Conservation (phyloP, 2,329 filamentous ascomycete genomes). For the Dryadomyces sulphureus region DNA sequence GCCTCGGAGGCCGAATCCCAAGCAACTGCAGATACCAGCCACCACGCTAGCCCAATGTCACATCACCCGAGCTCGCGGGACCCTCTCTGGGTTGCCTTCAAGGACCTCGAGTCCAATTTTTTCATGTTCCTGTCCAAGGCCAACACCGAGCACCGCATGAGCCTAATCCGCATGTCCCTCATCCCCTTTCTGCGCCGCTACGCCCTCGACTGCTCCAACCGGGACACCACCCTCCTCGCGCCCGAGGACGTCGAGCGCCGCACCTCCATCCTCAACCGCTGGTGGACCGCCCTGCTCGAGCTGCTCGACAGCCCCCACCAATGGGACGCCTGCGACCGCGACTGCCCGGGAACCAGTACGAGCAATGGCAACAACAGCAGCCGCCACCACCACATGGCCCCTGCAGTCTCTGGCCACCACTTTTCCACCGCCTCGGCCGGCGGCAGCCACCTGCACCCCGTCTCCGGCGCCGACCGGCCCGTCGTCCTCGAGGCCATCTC, state of each 20-base stretch:
- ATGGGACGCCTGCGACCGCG: conserved; percentile 1
- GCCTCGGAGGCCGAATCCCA: conserved; percentile 17
- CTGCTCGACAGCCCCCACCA: conserved; percentile 49
- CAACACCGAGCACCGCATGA: conserved; percentile 53
- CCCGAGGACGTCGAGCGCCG: conserved; percentile 73
- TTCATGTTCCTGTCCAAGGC: conserved; percentile 55
- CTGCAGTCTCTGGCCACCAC: conserved; percentile 3
- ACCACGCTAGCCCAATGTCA: conserved; percentile 21
- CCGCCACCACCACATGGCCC: conserved; percentile 6
- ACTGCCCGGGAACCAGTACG: too few relatives aligned
- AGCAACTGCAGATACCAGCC: conserved; percentile 29
- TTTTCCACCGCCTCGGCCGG: conserved; percentile 10
- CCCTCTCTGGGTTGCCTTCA: conserved; percentile 40
- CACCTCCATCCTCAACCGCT: conserved; percentile 69
- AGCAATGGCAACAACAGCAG: conserved; percentile 2
- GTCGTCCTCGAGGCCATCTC: conserved; percentile 64
- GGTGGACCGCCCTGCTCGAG: conserved; percentile 76
- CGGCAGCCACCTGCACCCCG: conserved; percentile 47
- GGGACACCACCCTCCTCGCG: conserved; percentile 33
- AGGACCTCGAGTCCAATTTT: conserved; percentile 34
- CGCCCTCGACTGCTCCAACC: conserved; percentile 50
- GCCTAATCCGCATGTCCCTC: conserved; percentile 55
- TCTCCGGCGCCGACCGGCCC: conserved; percentile 73
- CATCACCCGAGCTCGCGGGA: conserved; percentile 27
- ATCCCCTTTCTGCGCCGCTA: conserved; percentile 66